Percentiles rank a stretch among this genome's conserved stretches.
phyloP scores from a whole-genome alignment of 768 basidiomycete species.

The Rhodocollybia butyracea region DNA sequence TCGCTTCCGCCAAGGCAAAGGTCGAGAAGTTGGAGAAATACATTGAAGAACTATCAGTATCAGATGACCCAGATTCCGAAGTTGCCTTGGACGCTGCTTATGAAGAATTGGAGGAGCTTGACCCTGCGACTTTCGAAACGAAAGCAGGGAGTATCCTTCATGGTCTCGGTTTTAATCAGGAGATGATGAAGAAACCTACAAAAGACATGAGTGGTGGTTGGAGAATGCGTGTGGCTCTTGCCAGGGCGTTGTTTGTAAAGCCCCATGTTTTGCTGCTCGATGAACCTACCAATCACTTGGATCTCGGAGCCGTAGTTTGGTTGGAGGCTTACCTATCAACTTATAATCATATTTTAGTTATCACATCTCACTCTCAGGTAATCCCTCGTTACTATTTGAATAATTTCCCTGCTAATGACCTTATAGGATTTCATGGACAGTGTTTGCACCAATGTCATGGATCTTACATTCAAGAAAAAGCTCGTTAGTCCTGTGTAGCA shows the following conservation, averaged over 20 bases:
- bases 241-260: constrained; percentile 93
- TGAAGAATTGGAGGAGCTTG: constrained; percentile 96
- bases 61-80: constrained; percentile 81
- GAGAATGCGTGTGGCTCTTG: constrained; percentile 98
- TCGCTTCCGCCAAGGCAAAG: constrained; percentile 88
- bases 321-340: constrained; percentile 96
- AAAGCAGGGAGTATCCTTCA: constrained; percentile 97
- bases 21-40: constrained; percentile 90
- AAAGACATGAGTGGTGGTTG: constrained; percentile 99
- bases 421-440: constrained; percentile 42
- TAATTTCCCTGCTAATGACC: constrained; percentile 84
- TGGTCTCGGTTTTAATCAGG: constrained; percentile 87
- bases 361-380: constrained; percentile 94
- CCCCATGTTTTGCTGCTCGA: constrained; percentile 94
- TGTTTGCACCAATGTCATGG: constrained; percentile 98
- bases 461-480: constrained; percentile 89
- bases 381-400: constrained; percentile 98
- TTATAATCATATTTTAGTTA: constrained; percentile 97
- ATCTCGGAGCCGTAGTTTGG: constrained; percentile 98
- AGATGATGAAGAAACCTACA: constrained; percentile 95
- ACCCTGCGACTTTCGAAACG: constrained; percentile 91
- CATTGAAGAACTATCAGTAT: constrained; percentile 91
- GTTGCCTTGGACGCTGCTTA: constrained; percentile 83
- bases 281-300: constrained; percentile 90
- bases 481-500: constrained; percentile 95